phyloP scores from a whole-genome alignment of 192 early-diverging fungal species.

The Backusella luteola region DNA sequence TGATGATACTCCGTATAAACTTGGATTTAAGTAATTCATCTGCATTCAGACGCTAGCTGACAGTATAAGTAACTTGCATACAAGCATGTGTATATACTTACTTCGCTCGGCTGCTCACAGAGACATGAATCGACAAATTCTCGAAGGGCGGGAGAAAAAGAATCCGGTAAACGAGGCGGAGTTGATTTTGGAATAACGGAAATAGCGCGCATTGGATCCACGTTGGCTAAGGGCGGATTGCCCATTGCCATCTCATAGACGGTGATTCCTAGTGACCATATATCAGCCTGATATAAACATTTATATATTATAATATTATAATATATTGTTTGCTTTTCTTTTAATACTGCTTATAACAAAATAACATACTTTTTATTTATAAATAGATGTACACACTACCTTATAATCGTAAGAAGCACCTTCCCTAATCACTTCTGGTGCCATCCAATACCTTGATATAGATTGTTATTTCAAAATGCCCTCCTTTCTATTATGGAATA shows the following conservation, averaged over 20 bases:
- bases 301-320: neutral
- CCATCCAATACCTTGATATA: slow-evolving; percentile 72
- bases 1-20: slow-evolving; percentile 66
- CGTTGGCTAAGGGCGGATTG: slow-evolving; percentile 89
- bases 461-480: neutral
- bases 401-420: slow-evolving; percentile 90
- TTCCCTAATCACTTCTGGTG: slow-evolving; percentile 79
- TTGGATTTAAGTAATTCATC: slow-evolving; percentile 83
- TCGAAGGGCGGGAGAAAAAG: slow-evolving; percentile 75
- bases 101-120: slow-evolving; percentile 81
- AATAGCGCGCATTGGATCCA: slow-evolving; percentile 87
- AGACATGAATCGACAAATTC: slow-evolving; percentile 90
- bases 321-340: neutral
- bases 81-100: slow-evolving; percentile 22
- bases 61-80: neutral
- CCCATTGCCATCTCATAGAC: slow-evolving; percentile 96
- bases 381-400: slow-evolving; percentile 42
- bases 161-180: slow-evolving; percentile 77
- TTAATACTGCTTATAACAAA: neutral
- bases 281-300: slow-evolving; percentile 71
- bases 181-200: slow-evolving; percentile 83
- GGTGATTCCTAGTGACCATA: slow-evolving; percentile 99
- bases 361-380: neutral
- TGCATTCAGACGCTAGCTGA: slow-evolving; percentile 73
- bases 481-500: neutral